phyloP scores from a whole-genome alignment of 2,329 filamentous ascomycete genomes.

The Botrytis squamosa region DNA sequence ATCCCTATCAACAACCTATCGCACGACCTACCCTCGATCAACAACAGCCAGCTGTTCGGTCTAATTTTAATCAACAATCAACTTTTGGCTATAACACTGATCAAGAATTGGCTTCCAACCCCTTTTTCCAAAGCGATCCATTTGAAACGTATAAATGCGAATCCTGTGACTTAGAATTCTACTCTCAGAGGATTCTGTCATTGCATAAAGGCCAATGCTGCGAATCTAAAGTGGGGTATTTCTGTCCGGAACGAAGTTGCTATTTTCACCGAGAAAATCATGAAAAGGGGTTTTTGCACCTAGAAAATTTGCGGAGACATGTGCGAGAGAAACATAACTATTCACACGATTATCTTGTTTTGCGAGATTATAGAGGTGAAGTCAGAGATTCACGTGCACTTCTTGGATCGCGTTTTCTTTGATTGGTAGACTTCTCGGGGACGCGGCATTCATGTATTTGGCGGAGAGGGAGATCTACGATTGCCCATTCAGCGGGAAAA shows the following conservation, averaged over 20 bases:
- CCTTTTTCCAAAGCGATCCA: background rate
- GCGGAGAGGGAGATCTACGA: background rate
- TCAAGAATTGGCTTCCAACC: background rate
- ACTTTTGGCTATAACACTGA: background rate
- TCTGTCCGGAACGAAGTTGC: background rate
- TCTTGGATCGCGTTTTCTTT: background rate
- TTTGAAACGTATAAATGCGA: rapidly evolving
- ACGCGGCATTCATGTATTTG: background rate
- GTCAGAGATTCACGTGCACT: rapidly evolving
- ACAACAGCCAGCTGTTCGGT: background rate
- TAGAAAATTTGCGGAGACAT: background rate
- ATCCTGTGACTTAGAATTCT: background rate
- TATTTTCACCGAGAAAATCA: background rate
- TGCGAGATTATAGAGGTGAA: background rate
- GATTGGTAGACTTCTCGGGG: background rate
- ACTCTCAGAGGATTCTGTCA: no score
- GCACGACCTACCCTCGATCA: background rate
- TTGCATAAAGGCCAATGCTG: background rate
- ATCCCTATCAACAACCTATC: background rate
- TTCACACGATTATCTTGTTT: rapidly evolving
- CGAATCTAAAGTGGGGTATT: background rate
- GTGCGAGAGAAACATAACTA: background rate
- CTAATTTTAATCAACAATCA: background rate
- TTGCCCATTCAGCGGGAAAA: background rate
- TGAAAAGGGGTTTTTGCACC: rapidly evolving